phyloP scores from a whole-genome alignment of 129 eudicot species.

The Heracleum sosnowskyi region DNA sequence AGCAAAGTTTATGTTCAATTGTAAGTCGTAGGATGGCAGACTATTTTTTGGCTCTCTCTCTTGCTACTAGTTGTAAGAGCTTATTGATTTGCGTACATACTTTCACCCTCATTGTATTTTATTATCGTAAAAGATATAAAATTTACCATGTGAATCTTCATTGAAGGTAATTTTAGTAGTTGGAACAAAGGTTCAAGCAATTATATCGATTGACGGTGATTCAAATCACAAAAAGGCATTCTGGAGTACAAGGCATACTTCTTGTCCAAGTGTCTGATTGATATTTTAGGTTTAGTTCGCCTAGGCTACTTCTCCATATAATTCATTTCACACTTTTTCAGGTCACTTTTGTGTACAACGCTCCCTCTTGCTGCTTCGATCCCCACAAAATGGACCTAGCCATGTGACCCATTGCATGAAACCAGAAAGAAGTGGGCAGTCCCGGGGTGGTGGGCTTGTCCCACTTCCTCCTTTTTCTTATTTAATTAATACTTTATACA shows the following conservation, averaged over 20 bases:
- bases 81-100: background rate
- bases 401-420: too few relatives aligned
- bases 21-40: conserved; percentile 46
- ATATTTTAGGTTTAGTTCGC: conserved; percentile 79
- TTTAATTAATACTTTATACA: too few relatives aligned
- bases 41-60: conserved; percentile 68
- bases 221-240: conserved; percentile 84
- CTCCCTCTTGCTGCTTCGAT: too few relatives aligned
- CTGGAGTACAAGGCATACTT: conserved; percentile 82
- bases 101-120: background rate
- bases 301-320: conserved; percentile 56
- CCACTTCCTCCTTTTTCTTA: too few relatives aligned
- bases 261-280: conserved; percentile 72
- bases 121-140: background rate
- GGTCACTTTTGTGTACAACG: conserved; percentile 38
- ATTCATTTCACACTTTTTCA: conserved; percentile 87
- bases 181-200: conserved; percentile 90
- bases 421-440: too few relatives aligned
- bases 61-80: conserved; percentile 67
- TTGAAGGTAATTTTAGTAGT: conserved; percentile 63
- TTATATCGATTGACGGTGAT: conserved; percentile 81
- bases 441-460: too few relatives aligned
- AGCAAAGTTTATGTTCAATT: background rate
- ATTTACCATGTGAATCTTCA: conserved; percentile 16
- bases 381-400: too few relatives aligned